Base-by-base conservation (phyloP, 148 eudicot species). In the Chenopodium berlandieri region DNA sequence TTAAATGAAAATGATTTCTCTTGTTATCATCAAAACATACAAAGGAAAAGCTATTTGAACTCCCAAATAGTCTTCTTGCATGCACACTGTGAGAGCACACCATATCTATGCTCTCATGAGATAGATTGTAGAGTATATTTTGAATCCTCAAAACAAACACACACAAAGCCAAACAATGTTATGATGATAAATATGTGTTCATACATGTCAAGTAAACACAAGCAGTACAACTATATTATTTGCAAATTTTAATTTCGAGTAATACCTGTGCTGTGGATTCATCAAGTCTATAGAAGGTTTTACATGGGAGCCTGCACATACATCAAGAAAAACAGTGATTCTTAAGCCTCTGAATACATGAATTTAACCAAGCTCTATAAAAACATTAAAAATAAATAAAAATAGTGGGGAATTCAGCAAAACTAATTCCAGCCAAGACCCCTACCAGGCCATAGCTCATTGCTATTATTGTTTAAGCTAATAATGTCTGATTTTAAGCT, bases 211-310 rank as follows among this genome's bases (percentile, higher is more conserved):
- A 44, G 22, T 54, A 72, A 40, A 64, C 13, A 10, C 44, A 84
- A 48, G 23, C 54, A 40, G 30, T 52, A 79, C 19, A 56, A 67
- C 77, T 76, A 48, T 47, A 82, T 44, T 31, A 20, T 71, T 19
- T 40, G 54, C 6, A 71, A 44, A 44, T 7, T 71, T 46, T 20
- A 27, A 71, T 70, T 4, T 20, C 7, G 7, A 62, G 25, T 71
- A 71, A 46, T 71, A 93, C 99, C 87, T 94, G 85, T 91, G 94
- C 47, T 96, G 99, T 76, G 98, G 99, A 88, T 92, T 96, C 84
- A 85, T 86, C 85, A 96, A 85, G 84, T 91, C 92, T 76, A 96
- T 83, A 50, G 88, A 86, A 23, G 98, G 94, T 84, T 92, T 88
- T 89, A 89, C 77, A 81, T 80, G 80, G 87, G 86, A 71, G 75